Evolutionary conservation across 768 basidiomycete species (phyloP).

Genomic region (Xerocomus brunneocitrinus): DNA sequence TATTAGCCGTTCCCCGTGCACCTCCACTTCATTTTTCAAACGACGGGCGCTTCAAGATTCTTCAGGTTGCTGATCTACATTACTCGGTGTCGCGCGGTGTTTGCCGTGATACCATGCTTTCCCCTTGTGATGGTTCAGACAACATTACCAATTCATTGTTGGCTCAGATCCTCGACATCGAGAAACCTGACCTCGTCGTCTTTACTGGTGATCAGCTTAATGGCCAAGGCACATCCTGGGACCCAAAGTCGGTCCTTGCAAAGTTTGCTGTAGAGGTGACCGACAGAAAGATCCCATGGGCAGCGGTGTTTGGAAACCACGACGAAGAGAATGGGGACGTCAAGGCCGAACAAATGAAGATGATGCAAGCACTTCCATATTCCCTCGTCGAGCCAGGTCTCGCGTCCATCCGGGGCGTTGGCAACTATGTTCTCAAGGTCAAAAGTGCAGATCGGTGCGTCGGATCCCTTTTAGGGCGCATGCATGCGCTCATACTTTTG

Average conservation of each 20-base stretch:
- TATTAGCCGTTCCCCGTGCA: constrained; percentile 60
- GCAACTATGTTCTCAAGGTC: constrained; percentile 88
- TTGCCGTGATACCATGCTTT: constrained; percentile 66
- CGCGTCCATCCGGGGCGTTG: constrained; percentile 78
- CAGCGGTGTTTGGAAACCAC: constrained; percentile 92
- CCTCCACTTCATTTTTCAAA: constrained; percentile 78
- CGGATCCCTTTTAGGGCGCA: background rate
- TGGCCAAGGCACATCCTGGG: constrained; percentile 88
- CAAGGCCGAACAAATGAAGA: constrained; percentile 60
- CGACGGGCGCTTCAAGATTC: constrained; percentile 82
- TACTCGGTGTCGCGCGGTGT: constrained; percentile 76
- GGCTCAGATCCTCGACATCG: constrained; percentile 61
- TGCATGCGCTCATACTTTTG: constrained; percentile 6
- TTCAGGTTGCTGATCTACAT: constrained; percentile 92
- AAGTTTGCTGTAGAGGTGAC: constrained; percentile 82
- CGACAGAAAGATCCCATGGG: constrained; percentile 79
- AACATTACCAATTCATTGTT: constrained; percentile 74
- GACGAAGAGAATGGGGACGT: constrained; percentile 68
- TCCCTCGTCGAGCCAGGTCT: constrained; percentile 80
- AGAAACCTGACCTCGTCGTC: constrained; percentile 88
- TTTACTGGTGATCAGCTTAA: constrained; percentile 94
- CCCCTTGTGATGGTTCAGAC: constrained; percentile 62
- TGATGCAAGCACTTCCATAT: constrained; percentile 80
- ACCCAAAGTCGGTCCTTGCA: constrained; percentile 79
- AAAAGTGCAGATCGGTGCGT: constrained; percentile 80